These are phyloP conservation scores for Carex parvula DNA, from an alignment of 176 grass and related monocot species.

Conservation along the genomic window DNA sequence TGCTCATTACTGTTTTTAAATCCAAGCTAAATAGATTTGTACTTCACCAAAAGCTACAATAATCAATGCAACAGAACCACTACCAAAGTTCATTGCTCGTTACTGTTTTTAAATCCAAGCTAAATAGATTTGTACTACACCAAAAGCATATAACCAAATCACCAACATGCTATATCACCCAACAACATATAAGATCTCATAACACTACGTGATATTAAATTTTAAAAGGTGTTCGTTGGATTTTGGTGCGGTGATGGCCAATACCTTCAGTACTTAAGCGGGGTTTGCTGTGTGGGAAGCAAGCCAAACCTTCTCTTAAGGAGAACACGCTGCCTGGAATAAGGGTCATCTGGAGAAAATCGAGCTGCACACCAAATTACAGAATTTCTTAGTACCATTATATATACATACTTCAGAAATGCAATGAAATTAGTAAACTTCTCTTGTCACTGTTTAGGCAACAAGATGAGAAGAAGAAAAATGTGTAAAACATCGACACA, in stretches of 20 bases:
- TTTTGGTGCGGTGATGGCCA: neutral
- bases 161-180: neutral
- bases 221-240: neutral
- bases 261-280: constrained; percentile 56
- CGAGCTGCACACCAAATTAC: constrained; percentile 51
- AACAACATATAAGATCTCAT: neutral
- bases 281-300: constrained; percentile 72
- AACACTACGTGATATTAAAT: neutral
- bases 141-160: neutral
- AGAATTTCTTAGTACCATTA: neutral
- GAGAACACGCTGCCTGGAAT: constrained; percentile 63
- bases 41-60: neutral
- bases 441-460: neutral
- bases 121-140: neutral
- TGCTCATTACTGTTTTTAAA: neutral
- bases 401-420: neutral
- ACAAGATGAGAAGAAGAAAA: neutral
- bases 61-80: neutral
- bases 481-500: neutral
- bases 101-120: neutral
- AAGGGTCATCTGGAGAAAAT: constrained; percentile 90
- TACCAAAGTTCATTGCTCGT: neutral
- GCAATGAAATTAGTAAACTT: neutral
- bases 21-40: neutral
- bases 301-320: constrained; percentile 93